Evolutionary conservation across 83 land plant species (phyloP).

Genomic region (Diphasiastrum complanatum): DNA sequence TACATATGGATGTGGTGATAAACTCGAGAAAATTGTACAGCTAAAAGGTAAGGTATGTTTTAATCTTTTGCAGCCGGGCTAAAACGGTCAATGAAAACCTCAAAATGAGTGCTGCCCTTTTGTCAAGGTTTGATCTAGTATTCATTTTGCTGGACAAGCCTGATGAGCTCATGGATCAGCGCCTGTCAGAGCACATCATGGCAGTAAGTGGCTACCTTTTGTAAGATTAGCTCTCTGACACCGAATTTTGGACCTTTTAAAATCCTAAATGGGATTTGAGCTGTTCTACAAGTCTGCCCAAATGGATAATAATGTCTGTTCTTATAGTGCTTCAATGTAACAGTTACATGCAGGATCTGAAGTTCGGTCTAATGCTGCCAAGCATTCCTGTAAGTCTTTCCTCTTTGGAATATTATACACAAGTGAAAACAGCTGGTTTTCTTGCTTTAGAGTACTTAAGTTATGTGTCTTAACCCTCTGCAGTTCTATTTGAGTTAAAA

Average conservation of each 20-base stretch:
- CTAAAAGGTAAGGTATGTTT: not conserved
- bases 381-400: constrained; percentile 38
- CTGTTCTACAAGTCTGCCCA: no score
- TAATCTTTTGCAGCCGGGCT: constrained; percentile 67
- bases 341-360: constrained; percentile 82
- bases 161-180: constrained; percentile 74
- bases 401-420: not conserved
- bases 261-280: no score
- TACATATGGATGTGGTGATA: no score
- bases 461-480: no score
- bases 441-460: no score
- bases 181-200: constrained; percentile 87
- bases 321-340: no score
- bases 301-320: no score
- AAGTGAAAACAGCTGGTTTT: no score
- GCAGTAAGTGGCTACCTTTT: constrained; percentile 51
- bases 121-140: constrained; percentile 88
- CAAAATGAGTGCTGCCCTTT: constrained; percentile 89
- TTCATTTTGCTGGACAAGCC: constrained; percentile 88
- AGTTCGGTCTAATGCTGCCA: constrained; percentile 44
- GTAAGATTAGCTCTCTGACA: not conserved
- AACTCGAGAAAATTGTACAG: no score
- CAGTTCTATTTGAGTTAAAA: not conserved
- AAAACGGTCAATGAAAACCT: constrained; percentile 97
- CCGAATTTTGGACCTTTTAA: no score